Conservation (phyloP, 2,329 filamentous ascomycete genomes). For the Fusarium globosum region DNA sequence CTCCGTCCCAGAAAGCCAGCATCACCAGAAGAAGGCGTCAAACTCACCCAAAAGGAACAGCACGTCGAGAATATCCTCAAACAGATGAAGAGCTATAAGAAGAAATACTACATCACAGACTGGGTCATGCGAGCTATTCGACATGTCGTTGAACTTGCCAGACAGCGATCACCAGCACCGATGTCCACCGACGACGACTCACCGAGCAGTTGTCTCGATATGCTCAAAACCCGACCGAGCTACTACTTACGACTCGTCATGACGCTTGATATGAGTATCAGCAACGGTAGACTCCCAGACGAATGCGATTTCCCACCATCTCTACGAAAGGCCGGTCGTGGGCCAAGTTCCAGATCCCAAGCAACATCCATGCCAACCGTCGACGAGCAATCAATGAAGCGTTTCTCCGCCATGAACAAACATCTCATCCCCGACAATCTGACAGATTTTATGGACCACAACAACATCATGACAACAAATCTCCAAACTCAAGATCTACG, state of each 20-base stretch:
- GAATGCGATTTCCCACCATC: slow-evolving; percentile 40
- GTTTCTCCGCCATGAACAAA: slow-evolving; percentile 11
- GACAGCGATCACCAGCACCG: slow-evolving; percentile 5
- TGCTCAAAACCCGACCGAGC: slow-evolving; percentile 30
- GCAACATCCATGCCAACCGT: accelerated
- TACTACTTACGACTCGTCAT: slow-evolving; percentile 37
- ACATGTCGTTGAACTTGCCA: slow-evolving; percentile 35
- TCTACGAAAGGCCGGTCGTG: slow-evolving; percentile 8
- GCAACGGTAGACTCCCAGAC: slow-evolving; percentile 38
- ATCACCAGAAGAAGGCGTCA: not conserved
- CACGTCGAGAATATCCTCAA: slow-evolving; percentile 37
- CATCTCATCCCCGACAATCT: not conserved
- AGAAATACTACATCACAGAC: slow-evolving; percentile 40
- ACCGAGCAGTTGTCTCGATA: slow-evolving; percentile 29
- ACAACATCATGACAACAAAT: not conserved
- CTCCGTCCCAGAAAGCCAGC: slow-evolving; percentile 19
- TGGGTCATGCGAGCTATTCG: slow-evolving; percentile 40
- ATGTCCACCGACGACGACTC: not conserved
- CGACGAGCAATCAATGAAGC: not conserved
- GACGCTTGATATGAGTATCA: slow-evolving; percentile 43
- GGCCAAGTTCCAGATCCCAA: not conserved
- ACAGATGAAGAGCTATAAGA: slow-evolving; percentile 39
- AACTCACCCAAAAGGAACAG: slow-evolving; percentile 28
- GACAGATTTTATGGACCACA: not conserved
- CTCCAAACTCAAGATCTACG: not conserved